Conservation (phyloP, 176 grass and related monocot genomes). For the Oryza glumipatula region DNA sequence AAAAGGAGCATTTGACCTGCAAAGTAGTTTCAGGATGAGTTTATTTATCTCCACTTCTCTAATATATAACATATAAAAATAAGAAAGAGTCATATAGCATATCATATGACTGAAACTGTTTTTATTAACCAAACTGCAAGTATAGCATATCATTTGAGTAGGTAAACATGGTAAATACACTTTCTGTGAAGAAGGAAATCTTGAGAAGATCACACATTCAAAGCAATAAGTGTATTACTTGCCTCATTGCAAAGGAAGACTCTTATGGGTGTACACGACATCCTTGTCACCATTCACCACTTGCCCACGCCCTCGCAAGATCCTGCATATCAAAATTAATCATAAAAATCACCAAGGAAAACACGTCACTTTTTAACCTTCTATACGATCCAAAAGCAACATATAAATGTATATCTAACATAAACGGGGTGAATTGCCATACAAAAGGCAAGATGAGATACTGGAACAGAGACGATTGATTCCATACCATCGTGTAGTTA, state of each 20-base stretch:
- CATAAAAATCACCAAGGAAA: conserved; percentile 30
- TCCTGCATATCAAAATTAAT: conserved; percentile 55
- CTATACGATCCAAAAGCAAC: not conserved
- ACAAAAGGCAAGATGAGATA: not conserved
- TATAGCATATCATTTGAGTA: not conserved
- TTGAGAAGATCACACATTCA: conserved; percentile 12
- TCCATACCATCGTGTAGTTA: conserved; percentile 86
- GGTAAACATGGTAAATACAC: not conserved
- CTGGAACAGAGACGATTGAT: not conserved
- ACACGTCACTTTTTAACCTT: not conserved
- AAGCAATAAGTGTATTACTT: not conserved
- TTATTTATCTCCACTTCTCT: not conserved
- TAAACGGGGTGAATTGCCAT: not conserved
- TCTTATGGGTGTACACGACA: conserved; percentile 74
- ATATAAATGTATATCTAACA: not conserved
- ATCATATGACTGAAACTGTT: not conserved
- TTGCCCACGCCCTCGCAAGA: conserved; percentile 82
- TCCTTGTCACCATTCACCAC: conserved; percentile 83
- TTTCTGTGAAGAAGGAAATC: not conserved
- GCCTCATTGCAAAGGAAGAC: conserved; percentile 66
- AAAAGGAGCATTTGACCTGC: conserved; percentile 31
- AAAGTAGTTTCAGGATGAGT: not conserved
- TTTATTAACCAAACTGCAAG: not conserved
- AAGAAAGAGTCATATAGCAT: not conserved
- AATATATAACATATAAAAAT: not conserved